Base-by-base conservation (phyloP, 2,329 filamentous ascomycete species). In the Microsporum ferrugineum region DNA sequence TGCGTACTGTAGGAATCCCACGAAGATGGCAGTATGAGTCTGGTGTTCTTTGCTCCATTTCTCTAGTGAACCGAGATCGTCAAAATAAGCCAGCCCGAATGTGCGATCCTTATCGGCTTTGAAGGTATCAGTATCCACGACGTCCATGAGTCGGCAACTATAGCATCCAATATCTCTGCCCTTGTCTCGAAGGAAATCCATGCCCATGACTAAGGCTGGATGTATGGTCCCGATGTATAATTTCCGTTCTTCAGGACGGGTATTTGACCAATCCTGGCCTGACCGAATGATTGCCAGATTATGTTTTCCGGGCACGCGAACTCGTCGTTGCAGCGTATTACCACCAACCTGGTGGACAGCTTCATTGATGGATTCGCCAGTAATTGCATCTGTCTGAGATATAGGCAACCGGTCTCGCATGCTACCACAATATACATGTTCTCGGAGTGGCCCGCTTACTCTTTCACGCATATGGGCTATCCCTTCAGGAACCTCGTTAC, bases 381-480 rank as follows among this genome's bases (percentile, higher is more conserved):
- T 58, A 1, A 78, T 64, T 2, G 62, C 60, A 64, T 77, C 72
- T 29, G 68, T 72, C 64, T 79, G 77, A 4, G 72, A 67, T 2
- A 67, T 66, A 2, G 77, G 69, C 12, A 79, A 61, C 3, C 77
- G 71, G 63, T 79, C 76, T 12, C 76, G 71, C 76, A 78, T 77
- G 64, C 75, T 77, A 1, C 76, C 77, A 75, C 76, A 79, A 64
- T 79, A 79, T 0, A 70, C 74, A 63, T 79, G 77, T 65, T 79
- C 74, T 41, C 69, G 64, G 14, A 79, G 68, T 34, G 70, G 68
- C 0, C 73, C 74, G 17, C 71, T 74, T 3, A 76, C 67, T 1
- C 63, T 62, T 3, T 72, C 70, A 3, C 72, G 65, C 75, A 79
- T 73, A 62, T 76, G 67, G 5, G 73, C 75, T 6, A 71, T 73